Evolutionary conservation across 1,139 yeast species (phyloP).

Genomic region (Kurtzmaniella quercitrusa): DNA sequence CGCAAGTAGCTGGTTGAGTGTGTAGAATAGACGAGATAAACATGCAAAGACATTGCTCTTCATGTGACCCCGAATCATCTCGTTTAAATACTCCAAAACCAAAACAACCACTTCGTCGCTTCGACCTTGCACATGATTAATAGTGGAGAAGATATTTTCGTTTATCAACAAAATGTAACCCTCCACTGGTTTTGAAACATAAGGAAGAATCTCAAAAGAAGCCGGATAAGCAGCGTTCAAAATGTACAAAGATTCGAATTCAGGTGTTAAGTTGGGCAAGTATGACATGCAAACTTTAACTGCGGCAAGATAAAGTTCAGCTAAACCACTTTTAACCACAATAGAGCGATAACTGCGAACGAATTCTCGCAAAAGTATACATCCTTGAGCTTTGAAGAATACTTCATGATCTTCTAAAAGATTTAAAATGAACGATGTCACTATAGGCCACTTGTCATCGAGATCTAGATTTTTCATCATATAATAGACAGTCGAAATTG

Average conservation of each 20-base stretch:
- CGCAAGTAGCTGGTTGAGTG: constrained; percentile 5
- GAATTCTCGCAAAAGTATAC: constrained; percentile 25
- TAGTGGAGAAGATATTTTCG: constrained; percentile 18
- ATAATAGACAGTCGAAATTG: constrained; percentile 28
- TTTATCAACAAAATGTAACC: constrained; percentile 18
- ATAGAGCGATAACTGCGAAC: constrained; percentile 14
- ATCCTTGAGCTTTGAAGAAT: constrained; percentile 40
- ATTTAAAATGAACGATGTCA: constrained; percentile 48
- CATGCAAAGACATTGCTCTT: background rate
- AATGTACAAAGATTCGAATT: constrained; percentile 18
- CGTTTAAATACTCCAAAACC: constrained; percentile 9
- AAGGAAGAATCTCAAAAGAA: constrained; percentile 9
- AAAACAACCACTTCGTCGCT: constrained; percentile 10
- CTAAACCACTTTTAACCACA: constrained; percentile 37
- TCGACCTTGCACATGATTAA: constrained; percentile 16
- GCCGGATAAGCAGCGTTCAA: constrained; percentile 24
- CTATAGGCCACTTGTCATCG: constrained; percentile 35
- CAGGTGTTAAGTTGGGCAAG: constrained; percentile 44
- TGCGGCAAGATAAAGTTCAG: constrained; percentile 38
- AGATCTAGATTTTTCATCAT: constrained; percentile 17
- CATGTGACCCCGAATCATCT: background rate
- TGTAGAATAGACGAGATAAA: constrained; percentile 6
- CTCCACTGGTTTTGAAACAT: background rate
- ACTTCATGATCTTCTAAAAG: constrained; percentile 50
- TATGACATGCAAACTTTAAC: constrained; percentile 37